These are phyloP conservation scores for Quercus phellos DNA, from an alignment of 331 rosid species.

Conservation along the genomic window DNA sequence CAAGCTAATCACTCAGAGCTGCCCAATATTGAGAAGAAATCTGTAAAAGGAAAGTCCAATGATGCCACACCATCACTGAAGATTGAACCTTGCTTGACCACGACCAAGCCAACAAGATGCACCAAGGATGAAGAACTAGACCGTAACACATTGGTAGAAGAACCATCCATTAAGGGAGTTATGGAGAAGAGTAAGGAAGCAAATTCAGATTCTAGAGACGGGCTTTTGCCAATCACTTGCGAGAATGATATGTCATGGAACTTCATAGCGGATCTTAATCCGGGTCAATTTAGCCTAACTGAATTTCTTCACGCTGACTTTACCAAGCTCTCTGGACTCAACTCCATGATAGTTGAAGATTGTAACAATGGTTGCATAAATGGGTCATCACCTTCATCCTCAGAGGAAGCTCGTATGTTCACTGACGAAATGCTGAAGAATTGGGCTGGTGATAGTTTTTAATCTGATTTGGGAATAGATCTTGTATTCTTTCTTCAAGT, in stretches of 20 bases:
- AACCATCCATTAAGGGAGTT: background rate
- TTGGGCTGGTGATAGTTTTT: background rate
- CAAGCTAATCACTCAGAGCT: background rate
- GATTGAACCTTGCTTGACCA: background rate
- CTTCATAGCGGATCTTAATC: slow-evolving; percentile 12
- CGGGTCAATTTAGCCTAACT: slow-evolving; percentile 9
- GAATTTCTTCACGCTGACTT: slow-evolving; percentile 22
- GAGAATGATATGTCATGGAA: slow-evolving; percentile 3
- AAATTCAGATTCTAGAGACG: background rate
- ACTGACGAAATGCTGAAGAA: slow-evolving; percentile 13
- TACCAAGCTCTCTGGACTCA: slow-evolving; percentile 3
- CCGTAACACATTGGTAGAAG: background rate
- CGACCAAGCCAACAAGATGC: background rate
- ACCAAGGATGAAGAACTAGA: background rate
- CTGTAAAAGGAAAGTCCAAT: background rate
- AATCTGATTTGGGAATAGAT: background rate
- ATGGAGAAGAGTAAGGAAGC: background rate
- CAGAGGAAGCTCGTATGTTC: background rate
- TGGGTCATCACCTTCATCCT: background rate
- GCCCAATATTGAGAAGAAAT: background rate
- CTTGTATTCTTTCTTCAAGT: background rate
- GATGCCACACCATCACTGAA: background rate
- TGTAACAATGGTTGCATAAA: background rate
- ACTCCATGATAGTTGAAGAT: background rate
- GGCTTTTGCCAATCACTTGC: background rate